phyloP scores from a whole-genome alignment of 139 green algal genomes.

The Mesotaenium endlicherianum region DNA sequence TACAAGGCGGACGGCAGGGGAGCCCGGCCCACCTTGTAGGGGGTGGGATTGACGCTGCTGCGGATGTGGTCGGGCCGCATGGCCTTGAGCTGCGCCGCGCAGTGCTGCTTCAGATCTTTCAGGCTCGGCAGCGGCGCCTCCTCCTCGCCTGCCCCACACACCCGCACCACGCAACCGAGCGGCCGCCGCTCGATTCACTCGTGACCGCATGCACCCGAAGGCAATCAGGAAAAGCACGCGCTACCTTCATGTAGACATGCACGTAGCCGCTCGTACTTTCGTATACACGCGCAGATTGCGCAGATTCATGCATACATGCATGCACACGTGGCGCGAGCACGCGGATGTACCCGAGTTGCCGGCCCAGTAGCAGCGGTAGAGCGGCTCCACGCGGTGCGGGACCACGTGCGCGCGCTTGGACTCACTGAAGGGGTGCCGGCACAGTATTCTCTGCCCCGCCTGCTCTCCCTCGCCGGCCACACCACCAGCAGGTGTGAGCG shows the following conservation, averaged over 20 bases:
- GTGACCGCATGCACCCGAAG: too few relatives aligned
- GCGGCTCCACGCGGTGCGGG: constrained; percentile 45
- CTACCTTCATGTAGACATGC: too few relatives aligned
- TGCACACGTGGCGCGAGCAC: too few relatives aligned
- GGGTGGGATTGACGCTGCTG: constrained; percentile 49
- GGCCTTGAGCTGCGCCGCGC: not conserved
- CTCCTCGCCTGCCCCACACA: not conserved
- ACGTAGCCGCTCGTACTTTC: too few relatives aligned
- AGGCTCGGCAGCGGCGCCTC: constrained; percentile 27
- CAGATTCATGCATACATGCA: too few relatives aligned
- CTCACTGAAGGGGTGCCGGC: constrained; percentile 52
- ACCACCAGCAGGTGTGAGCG: too few relatives aligned
- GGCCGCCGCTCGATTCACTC: too few relatives aligned
- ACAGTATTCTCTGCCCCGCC: constrained; percentile 49
- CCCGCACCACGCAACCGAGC: too few relatives aligned
- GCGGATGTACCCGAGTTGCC: constrained; percentile 28
- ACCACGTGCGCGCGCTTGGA: constrained; percentile 54
- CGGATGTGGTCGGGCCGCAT: constrained; percentile 47
- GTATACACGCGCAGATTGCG: too few relatives aligned
- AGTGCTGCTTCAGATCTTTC: constrained; percentile 25
- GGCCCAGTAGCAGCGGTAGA: constrained; percentile 48
- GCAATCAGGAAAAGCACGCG: too few relatives aligned
- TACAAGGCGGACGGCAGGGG: not conserved
- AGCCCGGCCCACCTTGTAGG: constrained; percentile 48
- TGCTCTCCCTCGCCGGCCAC: not conserved